Conservation (phyloP, 2,329 filamentous ascomycete species). For the Venturiaceae sp. region DNA sequence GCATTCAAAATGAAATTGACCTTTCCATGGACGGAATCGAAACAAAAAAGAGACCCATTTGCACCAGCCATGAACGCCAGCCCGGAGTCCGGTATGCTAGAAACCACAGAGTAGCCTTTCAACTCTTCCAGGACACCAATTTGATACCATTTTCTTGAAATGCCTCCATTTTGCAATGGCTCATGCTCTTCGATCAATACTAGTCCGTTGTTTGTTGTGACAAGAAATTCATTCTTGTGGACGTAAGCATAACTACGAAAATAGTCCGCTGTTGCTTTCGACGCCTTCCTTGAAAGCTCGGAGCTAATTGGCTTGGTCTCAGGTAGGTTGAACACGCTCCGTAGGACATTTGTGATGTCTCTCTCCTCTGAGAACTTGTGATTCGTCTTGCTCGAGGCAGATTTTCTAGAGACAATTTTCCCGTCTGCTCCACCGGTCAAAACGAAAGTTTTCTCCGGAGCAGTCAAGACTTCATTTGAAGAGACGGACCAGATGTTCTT, state of each 20-base stretch:
- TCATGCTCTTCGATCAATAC: constrained; percentile 34
- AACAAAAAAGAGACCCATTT: constrained; percentile 33
- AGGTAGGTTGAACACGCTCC: background rate
- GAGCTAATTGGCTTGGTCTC: background rate
- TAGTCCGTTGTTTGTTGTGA: constrained; percentile 49
- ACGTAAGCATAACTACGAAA: constrained; percentile 58
- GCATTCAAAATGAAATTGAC: background rate
- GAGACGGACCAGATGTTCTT: constrained; percentile 86
- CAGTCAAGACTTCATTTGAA: constrained; percentile 29
- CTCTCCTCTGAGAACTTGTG: background rate
- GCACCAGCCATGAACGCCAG: constrained; percentile 37
- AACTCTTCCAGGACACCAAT: constrained; percentile 22
- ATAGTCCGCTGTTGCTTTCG: constrained; percentile 14
- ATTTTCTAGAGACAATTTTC: constrained; percentile 27
- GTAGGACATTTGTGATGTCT: background rate
- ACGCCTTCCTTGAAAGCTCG: background rate
- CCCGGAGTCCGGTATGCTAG: constrained; percentile 14
- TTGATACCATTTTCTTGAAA: background rate
- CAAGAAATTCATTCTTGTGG: constrained; percentile 40
- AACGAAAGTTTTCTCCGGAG: constrained; percentile 8
- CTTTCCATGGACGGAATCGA: constrained; percentile 11
- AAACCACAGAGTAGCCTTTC: constrained; percentile 37
- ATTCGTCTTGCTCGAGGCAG: background rate
- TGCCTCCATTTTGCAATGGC: background rate
- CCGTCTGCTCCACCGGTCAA: constrained; percentile 84